phyloP scores from a whole-genome alignment of 2,329 filamentous ascomycete genomes.

The Calonectria naviculata region DNA sequence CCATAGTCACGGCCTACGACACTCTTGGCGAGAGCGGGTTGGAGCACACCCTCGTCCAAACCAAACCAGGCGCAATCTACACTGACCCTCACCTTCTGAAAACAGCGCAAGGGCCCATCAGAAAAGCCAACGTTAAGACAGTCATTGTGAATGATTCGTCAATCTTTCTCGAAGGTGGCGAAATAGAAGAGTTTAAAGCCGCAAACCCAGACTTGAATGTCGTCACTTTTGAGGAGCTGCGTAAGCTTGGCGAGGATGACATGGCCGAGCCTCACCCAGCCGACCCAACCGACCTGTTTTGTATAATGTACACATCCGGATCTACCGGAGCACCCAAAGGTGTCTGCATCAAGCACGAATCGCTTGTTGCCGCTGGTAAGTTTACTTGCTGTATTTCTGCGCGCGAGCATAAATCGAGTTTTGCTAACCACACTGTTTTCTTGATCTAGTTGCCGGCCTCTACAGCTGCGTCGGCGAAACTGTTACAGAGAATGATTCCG shows the following conservation, averaged over 20 bases:
- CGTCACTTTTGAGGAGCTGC: constrained; percentile 64
- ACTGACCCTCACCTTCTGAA: constrained; percentile 82
- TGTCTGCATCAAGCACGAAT: constrained; percentile 83
- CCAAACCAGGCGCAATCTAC: constrained; percentile 83
- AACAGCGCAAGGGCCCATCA: constrained; percentile 66
- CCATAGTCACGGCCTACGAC: constrained; percentile 94
- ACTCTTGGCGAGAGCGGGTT: constrained; percentile 87
- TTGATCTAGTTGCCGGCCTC: constrained; percentile 75
- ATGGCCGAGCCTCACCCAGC: constrained; percentile 77
- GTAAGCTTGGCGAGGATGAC: constrained; percentile 70
- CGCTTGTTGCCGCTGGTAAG: constrained; percentile 76
- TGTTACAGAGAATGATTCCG: constrained; percentile 79
- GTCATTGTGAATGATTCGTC: constrained; percentile 72
- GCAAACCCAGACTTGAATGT: constrained; percentile 64
- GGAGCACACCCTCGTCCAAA: constrained; percentile 88
- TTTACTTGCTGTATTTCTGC: constrained; percentile 44
- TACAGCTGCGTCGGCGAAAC: constrained; percentile 80
- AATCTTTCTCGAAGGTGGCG: constrained; percentile 59
- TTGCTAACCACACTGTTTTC: not conserved
- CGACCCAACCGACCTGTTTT: constrained; percentile 80
- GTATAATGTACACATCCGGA: constrained; percentile 88
- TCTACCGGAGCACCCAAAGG: constrained; percentile 91
- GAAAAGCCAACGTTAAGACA: constrained; percentile 64
- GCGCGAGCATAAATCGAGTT: constrained; percentile 1
- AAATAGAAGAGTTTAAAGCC: constrained; percentile 66